Base-by-base conservation (phyloP, 2,329 filamentous ascomycete species). In the Tolypocladium tropicale region DNA sequence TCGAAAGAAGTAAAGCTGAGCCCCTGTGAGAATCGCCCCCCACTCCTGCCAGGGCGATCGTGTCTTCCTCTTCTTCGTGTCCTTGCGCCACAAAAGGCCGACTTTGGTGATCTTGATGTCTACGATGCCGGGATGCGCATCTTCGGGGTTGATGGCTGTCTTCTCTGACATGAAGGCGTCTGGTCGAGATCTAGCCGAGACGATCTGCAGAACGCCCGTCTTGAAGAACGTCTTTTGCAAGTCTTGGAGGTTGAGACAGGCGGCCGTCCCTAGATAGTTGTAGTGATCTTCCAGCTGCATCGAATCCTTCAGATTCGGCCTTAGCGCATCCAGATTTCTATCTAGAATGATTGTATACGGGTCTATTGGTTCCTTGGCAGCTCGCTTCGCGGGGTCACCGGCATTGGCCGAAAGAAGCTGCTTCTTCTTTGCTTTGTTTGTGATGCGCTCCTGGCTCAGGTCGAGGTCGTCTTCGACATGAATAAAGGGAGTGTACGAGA, bases 71-170 rank as follows among this genome's bases (percentile, higher is more conserved):
- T 93, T 96, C 74, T 95, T 96, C 1, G 81, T 76, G 61, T 96
- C 91, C 68, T 99, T 99, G 49, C 94, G 85, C 94, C 94, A 99
- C 34, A 99, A 70, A 2, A 96, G 76, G 4, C 94, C 94, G 53
- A 99, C 92, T 70, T 97, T 99, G 49, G 93, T 96, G 50, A 97
- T 88, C 64, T 96, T 96, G 67, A 99, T 95, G 70, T 97, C 93
- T 12, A 99, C 93, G 57, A 99, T 88, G 14, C 94, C 94, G 3
- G 91, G 90, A 61, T 94, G 89, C 1, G 90, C 89, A 59, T 94
- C 90, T 30, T 89, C 80, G 0, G 92, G 90, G 62, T 95, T 96
- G 34, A 84, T 86, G 46, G 89, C 85, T 14, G 89, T 92, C 63
- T 89, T 86, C 60, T 94, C 90, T 0, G 87, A 86, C 83, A 96